These are phyloP conservation scores for Fragaria nilgerrensis DNA, from an alignment of 306 rosid genomes.

Conservation along the genomic window DNA sequence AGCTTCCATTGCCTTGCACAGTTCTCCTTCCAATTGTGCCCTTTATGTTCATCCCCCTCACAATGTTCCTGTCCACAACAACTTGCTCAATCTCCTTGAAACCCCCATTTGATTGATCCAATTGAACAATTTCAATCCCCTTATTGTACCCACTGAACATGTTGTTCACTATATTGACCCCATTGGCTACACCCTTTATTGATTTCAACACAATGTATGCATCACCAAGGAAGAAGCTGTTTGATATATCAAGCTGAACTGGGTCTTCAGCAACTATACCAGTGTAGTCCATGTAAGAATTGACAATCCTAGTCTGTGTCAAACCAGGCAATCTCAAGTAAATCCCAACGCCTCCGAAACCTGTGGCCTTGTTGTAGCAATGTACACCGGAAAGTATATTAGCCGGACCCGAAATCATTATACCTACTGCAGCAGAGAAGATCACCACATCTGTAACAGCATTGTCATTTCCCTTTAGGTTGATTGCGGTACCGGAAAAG, in stretches of 20 bases:
- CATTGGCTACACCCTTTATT: constrained; percentile 51
- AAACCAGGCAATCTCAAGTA: constrained; percentile 64
- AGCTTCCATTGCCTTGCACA: constrained; percentile 60
- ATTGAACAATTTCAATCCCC: constrained; percentile 58
- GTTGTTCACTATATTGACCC: constrained; percentile 76
- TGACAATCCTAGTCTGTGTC: constrained; percentile 73
- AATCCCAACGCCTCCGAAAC: constrained; percentile 85
- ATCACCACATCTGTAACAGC: constrained; percentile 80
- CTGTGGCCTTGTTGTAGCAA: constrained; percentile 91
- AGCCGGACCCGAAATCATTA: constrained; percentile 71
- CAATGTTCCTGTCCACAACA: constrained; percentile 68
- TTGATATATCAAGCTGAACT: constrained; percentile 69
- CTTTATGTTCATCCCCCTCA: constrained; percentile 60
- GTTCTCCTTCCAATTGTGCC: constrained; percentile 55
- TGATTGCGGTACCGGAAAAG: constrained; percentile 81
- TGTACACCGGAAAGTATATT: constrained; percentile 71
- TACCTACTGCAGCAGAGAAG: constrained; percentile 68
- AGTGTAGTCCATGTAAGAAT: constrained; percentile 85
- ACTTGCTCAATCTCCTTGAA: constrained; percentile 69
- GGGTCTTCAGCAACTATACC: constrained; percentile 93
- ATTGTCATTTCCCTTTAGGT: constrained; percentile 69
- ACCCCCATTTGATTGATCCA: constrained; percentile 55
- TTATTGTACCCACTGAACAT: constrained; percentile 66
- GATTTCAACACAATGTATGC: constrained; percentile 69
- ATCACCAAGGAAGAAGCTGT: constrained; percentile 83